Evolutionary conservation across 805 yeast species (phyloP).

Genomic region (Metschnikowia lachancei): DNA sequence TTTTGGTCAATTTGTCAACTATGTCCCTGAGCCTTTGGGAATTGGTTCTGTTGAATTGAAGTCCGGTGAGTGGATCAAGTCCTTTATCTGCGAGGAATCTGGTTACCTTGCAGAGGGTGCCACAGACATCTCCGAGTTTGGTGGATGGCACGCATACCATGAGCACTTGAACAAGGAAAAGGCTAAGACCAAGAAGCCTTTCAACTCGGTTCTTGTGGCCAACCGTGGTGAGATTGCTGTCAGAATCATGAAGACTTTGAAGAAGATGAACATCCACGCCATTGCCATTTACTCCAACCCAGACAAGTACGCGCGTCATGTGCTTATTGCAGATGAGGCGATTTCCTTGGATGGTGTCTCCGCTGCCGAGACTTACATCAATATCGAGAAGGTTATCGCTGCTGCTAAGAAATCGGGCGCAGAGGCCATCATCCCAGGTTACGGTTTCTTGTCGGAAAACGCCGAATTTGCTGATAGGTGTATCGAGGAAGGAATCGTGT

Average conservation of each 20-base stretch:
- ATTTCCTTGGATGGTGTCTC: slow-evolving; percentile 75
- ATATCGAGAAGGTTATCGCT: slow-evolving; percentile 75
- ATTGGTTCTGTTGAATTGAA: slow-evolving; percentile 88
- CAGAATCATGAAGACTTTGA: slow-evolving; percentile 83
- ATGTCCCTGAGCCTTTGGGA: slow-evolving; percentile 94
- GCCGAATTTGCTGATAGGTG: slow-evolving; percentile 94
- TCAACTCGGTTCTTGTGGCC: slow-evolving; percentile 85
- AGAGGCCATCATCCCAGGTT: slow-evolving; percentile 97
- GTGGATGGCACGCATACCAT: slow-evolving; percentile 81
- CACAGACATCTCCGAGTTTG: slow-evolving; percentile 75
- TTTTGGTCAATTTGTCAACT: slow-evolving; percentile 79
- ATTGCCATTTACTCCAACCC: slow-evolving; percentile 90
- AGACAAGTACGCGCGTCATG: slow-evolving; percentile 87
- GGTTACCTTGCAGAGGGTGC: slow-evolving; percentile 76
- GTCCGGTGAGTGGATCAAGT: slow-evolving; percentile 81
- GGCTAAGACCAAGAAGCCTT: slow-evolving; percentile 49
- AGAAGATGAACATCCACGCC: slow-evolving; percentile 71
- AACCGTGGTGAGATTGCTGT: slow-evolving; percentile 98
- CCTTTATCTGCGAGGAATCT: slow-evolving; percentile 89
- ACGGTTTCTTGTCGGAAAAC: slow-evolving; percentile 93
- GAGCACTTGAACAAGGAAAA: slow-evolving; percentile 32
- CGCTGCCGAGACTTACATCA: slow-evolving; percentile 88
- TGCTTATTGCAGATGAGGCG: slow-evolving; percentile 75
- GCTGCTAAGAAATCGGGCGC: slow-evolving; percentile 85
- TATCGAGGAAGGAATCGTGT: slow-evolving; percentile 75